These are phyloP conservation scores for Rhizopus microsporus DNA, from an alignment of 371 early-diverging fungal species.

Conservation along the genomic window DNA sequence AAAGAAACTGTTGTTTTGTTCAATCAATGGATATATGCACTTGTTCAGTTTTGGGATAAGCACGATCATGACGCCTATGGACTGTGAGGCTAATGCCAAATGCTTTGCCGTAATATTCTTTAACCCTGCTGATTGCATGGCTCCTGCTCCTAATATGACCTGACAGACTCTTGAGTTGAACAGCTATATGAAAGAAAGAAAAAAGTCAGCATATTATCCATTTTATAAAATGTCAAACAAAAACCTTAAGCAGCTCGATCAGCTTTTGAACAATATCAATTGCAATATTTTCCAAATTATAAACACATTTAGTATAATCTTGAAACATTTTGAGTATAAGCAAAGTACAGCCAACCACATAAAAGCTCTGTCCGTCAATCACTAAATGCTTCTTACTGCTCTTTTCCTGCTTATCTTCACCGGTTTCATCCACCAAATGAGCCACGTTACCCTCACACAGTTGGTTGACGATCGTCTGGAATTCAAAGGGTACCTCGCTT, in stretches of 20 bases:
- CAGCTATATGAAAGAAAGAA: conserved; percentile 46
- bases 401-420: conserved; percentile 7
- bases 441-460: conserved; percentile 56
- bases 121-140: conserved; percentile 91
- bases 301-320: conserved; percentile 83
- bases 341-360: conserved; percentile 84
- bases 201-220: neutral
- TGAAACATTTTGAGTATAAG: conserved; percentile 85
- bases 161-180: conserved; percentile 93
- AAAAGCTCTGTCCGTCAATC: conserved; percentile 68
- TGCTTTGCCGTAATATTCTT: conserved; percentile 96
- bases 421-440: conserved; percentile 14
- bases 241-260: conserved; percentile 80
- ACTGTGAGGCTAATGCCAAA: conserved; percentile 89
- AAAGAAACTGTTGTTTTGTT: conserved; percentile 73
- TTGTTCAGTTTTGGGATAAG: conserved; percentile 82
- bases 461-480: conserved; percentile 80
- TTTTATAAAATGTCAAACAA: neutral
- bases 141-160: conserved; percentile 95
- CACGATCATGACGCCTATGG: conserved; percentile 80
- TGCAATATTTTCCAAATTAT: conserved; percentile 73
- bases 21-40: conserved; percentile 68
- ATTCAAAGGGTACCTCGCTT: conserved; percentile 89
- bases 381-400: conserved; percentile 49
- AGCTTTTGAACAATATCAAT: conserved; percentile 85